Base-by-base conservation (phyloP, 1,284 basidiomycete species). In the Neonothopanus nambi region DNA sequence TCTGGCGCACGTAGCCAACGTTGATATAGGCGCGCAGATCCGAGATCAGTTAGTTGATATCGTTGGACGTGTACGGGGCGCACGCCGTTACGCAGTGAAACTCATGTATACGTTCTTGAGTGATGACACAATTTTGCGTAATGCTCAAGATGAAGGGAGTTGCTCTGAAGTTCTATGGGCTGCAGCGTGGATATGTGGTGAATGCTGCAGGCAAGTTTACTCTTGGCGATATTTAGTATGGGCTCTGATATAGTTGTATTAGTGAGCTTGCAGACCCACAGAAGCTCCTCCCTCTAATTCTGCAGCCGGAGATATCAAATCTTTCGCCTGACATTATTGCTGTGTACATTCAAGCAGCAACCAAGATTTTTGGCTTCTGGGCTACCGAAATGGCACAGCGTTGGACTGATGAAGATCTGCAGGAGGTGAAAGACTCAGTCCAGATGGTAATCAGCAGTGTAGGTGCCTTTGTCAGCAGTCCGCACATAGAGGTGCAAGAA, bases 111-210 rank as follows among this genome's bases (percentile, higher is more conserved):
- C 86, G 48, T 66, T 96, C 5, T 68, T 98, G 28, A 81, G 78
- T 41, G 94, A 98, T 60, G 88, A 92, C 48, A 77, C 79, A 0
- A 81, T 95, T 60, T 61, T 92, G 54, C 64, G 76, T 42, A 84
- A 82, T 63, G 80, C 80, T 7, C 71, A 74, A 21, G 84, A 84
- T 5, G 80, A 84, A 59, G 77, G 82, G 37, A 75, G 83, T 54
- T 93, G 89, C 63, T 80, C 85, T 1, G 92, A 95, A 59, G 81
- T 96, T 7, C 72, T 98, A 1, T 92, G 90, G 77, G 95, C 95
- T 1, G 94, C 93, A 5, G 93, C 93, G 1, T 98, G 92, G 90
- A 91, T 98, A 59, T 93, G 91, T 61, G 95, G 95, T 23, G 97
- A 99, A 70, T 95, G 94, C 67, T 87, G 89, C 77, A 78, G 83